Evolutionary conservation across 73 alveolate genomes (phyloP).

Genomic region (Durusdinium trenchii): DNA sequence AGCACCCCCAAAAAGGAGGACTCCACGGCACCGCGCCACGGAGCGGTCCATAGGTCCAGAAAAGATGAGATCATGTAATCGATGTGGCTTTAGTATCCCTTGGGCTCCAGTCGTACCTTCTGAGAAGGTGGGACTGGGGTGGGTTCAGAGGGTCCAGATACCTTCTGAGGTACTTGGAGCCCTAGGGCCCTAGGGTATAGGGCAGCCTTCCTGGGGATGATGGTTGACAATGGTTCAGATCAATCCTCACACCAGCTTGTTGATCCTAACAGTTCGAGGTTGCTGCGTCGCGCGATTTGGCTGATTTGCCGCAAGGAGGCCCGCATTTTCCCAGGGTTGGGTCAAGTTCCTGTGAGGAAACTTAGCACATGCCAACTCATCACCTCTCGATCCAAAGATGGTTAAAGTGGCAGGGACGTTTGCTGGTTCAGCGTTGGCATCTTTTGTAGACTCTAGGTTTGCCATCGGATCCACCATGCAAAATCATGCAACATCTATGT

Average conservation of each 20-base stretch:
- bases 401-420: background rate
- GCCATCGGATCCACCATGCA: no score
- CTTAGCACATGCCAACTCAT: background rate
- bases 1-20: no score
- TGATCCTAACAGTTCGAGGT: background rate
- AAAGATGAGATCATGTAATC: background rate
- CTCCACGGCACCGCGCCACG: no score
- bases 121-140: no score
- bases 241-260: background rate
- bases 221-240: background rate
- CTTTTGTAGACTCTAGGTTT: background rate
- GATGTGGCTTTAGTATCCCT: background rate
- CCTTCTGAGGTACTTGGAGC: no score
- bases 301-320: constrained; percentile 44
- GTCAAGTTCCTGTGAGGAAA: background rate
- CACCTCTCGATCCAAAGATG: background rate
- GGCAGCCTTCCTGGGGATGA: background rate
- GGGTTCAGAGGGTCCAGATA: no score
- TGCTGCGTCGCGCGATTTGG: constrained; percentile 61
- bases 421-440: background rate
- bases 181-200: background rate
- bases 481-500: no score
- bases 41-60: no score
- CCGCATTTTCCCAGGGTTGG: background rate
- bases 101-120: no score